Evolutionary conservation across 169 alveolate species (phyloP), one percentile per base, ranked within the genome.

Genomic region (Perkinsus chesapeaki): DNA sequence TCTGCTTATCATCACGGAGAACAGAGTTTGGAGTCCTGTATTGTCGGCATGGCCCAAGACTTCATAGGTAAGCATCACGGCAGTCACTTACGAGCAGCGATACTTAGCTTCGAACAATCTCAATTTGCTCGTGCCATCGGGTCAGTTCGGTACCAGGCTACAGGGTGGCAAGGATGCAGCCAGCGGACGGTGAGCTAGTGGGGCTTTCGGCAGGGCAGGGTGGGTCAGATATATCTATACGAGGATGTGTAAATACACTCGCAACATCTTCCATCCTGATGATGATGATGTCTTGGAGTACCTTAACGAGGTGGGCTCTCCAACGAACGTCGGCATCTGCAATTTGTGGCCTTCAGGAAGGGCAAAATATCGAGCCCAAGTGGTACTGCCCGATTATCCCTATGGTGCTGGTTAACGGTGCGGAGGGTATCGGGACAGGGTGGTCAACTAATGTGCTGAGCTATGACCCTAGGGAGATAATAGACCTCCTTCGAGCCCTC

Each of bases 1-100:
- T 98, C 99, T 16, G 99, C 99, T 37, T 99, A 99, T 96, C 99
- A 99, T 95, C 99, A 99, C 96, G 99, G 99, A 19, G 99, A 99
- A 94, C 94, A 97, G 47, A 98, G 99, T 39, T 95, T 99, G 93
- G 99, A 98, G 93, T 98, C 97, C 60, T 99, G 99, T 16, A 99
- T 99, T 94, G 98, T 99, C 31, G 99, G 99, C 92, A 98, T 99
- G 99, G 99, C 99, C 10, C 99, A 99, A 97, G 98, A 98, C 96
- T 99, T 98, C 95, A 99, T 98, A 1, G 99, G 99, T 31, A 96
- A 99, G 37, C 98, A 98, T 96, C 98, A 98, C 96, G 93, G 94
- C 38, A 95, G 94, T 91, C 94, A 95, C 91, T 91, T 94, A 19
- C 36, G 10, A 10, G 73, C 72, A 9, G 39, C 60, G 48, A 0